Evolutionary conservation across 2,329 filamentous ascomycete species (phyloP).

Genomic region (Venturia carpophila): DNA sequence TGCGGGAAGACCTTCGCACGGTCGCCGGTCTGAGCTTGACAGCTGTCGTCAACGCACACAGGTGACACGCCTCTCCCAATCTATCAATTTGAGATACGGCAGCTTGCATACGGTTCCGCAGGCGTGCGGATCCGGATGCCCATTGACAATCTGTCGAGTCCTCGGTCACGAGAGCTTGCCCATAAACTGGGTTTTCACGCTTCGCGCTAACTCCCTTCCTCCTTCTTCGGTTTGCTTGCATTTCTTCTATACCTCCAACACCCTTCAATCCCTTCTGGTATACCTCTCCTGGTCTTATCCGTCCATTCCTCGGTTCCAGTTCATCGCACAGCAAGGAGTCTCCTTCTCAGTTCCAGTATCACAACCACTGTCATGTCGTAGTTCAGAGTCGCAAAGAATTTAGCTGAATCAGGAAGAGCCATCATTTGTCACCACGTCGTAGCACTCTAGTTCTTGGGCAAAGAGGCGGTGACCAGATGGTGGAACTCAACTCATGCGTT

Average conservation of each 20-base stretch:
- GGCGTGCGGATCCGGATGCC: background rate
- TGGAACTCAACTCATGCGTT: background rate
- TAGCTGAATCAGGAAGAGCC: background rate
- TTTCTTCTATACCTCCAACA: background rate
- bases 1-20: slow-evolving; percentile 6
- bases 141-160: background rate
- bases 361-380: background rate
- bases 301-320: background rate
- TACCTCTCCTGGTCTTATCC: background rate
- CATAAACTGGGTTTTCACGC: background rate
- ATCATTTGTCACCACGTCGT: background rate
- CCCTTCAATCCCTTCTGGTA: background rate
- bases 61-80: background rate
- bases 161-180: background rate
- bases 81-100: background rate
- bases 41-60: slow-evolving; percentile 1
- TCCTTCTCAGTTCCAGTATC: background rate
- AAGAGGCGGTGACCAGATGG: background rate
- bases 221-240: background rate
- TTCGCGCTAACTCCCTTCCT: background rate
- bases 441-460: background rate
- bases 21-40: background rate
- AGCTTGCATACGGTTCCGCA: background rate
- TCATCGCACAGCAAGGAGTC: background rate
- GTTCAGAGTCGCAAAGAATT: background rate